phyloP scores from a whole-genome alignment of 2,329 filamentous ascomycete genomes.

The Basipetospora chlamydospora region DNA sequence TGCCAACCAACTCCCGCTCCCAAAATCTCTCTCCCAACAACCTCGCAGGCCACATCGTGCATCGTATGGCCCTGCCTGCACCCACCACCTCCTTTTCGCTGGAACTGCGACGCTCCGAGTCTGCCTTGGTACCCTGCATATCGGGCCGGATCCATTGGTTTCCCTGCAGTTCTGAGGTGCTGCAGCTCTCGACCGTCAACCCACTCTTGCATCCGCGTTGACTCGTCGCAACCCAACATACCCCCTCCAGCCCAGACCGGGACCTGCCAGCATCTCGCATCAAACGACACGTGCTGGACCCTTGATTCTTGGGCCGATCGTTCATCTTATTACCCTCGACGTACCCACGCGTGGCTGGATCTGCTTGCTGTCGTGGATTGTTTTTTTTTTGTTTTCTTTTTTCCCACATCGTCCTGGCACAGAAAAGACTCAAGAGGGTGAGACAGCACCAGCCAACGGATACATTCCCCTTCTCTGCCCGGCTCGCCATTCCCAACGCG shows the following conservation, averaged over 20 bases:
- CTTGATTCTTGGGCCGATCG: background rate
- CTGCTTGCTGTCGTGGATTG: constrained; percentile 4
- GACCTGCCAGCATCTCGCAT: too few species aligned
- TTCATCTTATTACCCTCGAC: background rate
- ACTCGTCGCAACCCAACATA: constrained; percentile 1
- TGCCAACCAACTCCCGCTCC: constrained; percentile 1
- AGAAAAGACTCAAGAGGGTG: background rate
- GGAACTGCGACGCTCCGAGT: background rate
- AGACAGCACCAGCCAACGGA: background rate
- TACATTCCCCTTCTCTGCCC: background rate
- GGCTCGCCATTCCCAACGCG: too few species aligned
- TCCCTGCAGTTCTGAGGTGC: too few species aligned
- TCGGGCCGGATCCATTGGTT: constrained; percentile 1
- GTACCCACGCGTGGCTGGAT: background rate
- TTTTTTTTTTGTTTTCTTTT: background rate
- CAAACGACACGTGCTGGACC: too few species aligned
- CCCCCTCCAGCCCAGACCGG: background rate
- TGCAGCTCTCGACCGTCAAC: too few species aligned
- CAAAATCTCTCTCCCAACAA: constrained; percentile 4
- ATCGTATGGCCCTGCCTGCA: background rate
- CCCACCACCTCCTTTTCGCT: background rate
- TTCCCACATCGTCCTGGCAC: too few species aligned
- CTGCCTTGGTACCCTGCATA: constrained; percentile 3
- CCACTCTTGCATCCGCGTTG: too few species aligned
- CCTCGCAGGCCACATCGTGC: background rate